Percentiles rank a stretch among this genome's conserved stretches.
phyloP scores from a whole-genome alignment of 371 early-diverging fungal genomes.

The Mortierella sp. region DNA sequence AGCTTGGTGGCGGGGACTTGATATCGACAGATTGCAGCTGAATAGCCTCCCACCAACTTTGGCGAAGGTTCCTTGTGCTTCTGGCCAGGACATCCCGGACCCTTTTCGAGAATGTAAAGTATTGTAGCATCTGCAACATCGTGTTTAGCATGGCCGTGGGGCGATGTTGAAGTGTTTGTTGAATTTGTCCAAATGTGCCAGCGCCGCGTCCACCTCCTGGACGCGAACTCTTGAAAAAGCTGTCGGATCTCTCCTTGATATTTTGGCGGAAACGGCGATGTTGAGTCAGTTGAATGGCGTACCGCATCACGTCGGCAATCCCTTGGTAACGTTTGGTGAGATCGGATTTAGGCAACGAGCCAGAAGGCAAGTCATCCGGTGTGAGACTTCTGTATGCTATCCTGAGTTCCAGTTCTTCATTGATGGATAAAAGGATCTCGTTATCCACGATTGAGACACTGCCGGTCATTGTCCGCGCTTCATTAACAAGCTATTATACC shows the following conservation, averaged over 20 bases:
- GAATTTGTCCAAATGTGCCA: slow-evolving; percentile 50
- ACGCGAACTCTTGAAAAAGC: slow-evolving; percentile 55
- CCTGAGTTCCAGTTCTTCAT: slow-evolving; percentile 68
- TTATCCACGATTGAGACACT: slow-evolving; percentile 68
- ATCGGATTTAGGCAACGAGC: neutral
- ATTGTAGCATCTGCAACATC: slow-evolving; percentile 42
- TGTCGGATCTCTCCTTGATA: slow-evolving; percentile 47
- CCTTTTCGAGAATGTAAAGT: slow-evolving; percentile 42
- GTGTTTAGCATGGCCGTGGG: slow-evolving; percentile 44
- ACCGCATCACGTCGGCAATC: slow-evolving; percentile 39
- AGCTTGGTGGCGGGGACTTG: slow-evolving; percentile 21
- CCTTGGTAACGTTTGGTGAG: slow-evolving; percentile 20
- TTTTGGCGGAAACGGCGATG: slow-evolving; percentile 49
- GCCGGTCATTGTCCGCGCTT: slow-evolving; percentile 65
- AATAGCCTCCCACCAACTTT: slow-evolving; percentile 53
- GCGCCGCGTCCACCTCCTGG: slow-evolving; percentile 46
- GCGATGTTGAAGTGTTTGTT: slow-evolving; percentile 43
- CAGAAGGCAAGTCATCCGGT: neutral
- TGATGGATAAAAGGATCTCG: slow-evolving; percentile 66
- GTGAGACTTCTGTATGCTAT: slow-evolving; percentile 38
- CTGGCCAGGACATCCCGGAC: slow-evolving; percentile 39
- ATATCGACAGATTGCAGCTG: slow-evolving; percentile 42
- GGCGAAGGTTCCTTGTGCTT: slow-evolving; percentile 29
- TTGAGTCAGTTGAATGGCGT: slow-evolving; percentile 41
- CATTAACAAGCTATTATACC: slow-evolving; percentile 61